Base-by-base conservation (phyloP, 1,139 yeast genomes). In the Kodamaea derodonti region DNA sequence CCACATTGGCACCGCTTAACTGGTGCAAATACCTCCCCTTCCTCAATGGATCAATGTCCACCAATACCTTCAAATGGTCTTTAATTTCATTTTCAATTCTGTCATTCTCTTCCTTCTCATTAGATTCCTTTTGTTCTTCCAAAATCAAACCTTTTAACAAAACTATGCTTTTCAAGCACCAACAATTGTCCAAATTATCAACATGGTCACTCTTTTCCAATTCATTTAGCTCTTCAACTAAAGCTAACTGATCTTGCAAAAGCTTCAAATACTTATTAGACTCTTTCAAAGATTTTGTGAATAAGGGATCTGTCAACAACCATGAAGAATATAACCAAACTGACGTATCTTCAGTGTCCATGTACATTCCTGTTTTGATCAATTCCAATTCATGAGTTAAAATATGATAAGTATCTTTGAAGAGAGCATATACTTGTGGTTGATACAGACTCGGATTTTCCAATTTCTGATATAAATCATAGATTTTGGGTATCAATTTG, bases 321-420 rank as follows among this genome's bases (percentile, higher is more conserved):
- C 97, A 92, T 34, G 80, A 74, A 39, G 86, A 70, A 56, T 90
- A 92, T 4, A 84, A 71, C 97, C 98, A 92, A 1, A 87, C 82
- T 0, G 96, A 84, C 32, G 94, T 92, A 53, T 92, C 97, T 31
- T 86, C 95, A 0, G 95, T 90, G 54, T 92, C 97, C 47, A 95
- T 87, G 52, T 80, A 87, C 62, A 88, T 77, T 0, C 97, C 98
- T 20, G 87, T 84, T 39, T 81, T 81, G 31, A 87, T 69, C 45
- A 84, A 71, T 10, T 73, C 73, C 27, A 88, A 60, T 52, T 92
- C 99, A 24, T 67, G 62, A 1, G 48, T 41, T 13, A 87, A 52
- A 32, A 81, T 70, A 1, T 45, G 38, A 16, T 43, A 53, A 40
- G 65, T 62, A 11, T 48, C 39, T 12, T 37, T 34, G 36, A 64